Evolutionary conservation across 2,329 filamentous ascomycete species (phyloP), one percentile per base, ranked within the genome.

Genomic region (Chaetomiaceae sp.): DNA sequence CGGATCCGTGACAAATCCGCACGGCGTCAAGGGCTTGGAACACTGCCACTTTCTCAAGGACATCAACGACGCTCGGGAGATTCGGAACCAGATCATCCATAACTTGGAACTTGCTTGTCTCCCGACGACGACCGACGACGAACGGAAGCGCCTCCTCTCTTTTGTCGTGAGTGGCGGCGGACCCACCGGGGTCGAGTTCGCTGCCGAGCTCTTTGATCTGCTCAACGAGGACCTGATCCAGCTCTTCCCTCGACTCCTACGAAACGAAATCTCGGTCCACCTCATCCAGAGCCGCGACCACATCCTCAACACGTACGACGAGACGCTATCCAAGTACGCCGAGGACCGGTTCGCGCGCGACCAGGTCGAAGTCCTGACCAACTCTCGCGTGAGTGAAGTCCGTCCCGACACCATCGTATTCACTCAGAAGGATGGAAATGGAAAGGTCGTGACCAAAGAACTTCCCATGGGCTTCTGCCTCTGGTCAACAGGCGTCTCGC

Each of bases 251-350:
- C 85, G 85, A 58, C 82, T 99, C 27, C 73, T 99, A n/a, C 84
- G 94, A 57, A 97, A 97, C 67, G 90, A 99, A 68, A 95, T 99
- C 44, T 97, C 94, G 0, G 92, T 99, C 1, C 95, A 99, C 66
- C 79, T 99, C 42, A 96, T 99, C 57, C 94, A 99, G 67, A 95
- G 90, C 64, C 83, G 94, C 54, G 85, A 87, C 36, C 94, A 99
- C 63, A 99, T 99, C 58, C 77, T 99, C 27, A 99, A 99, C 73
- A 99, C 94, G 0, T 99, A 99, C 67, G 94, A 99, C 60, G 94
- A 99, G 72, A 86, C 90, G 0, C 79, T 99, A 1, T 96, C 91
- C 10, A 84, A 85, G 66, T 99, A 95, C 67, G 92, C 94, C 18
- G 94, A 99, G 71, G 82, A 89, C 48, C 85, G 89, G 37, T 96